These are phyloP conservation scores for Backusella mclennaniae DNA, from an alignment of 192 early-diverging fungal genomes.

Conservation along the genomic window DNA sequence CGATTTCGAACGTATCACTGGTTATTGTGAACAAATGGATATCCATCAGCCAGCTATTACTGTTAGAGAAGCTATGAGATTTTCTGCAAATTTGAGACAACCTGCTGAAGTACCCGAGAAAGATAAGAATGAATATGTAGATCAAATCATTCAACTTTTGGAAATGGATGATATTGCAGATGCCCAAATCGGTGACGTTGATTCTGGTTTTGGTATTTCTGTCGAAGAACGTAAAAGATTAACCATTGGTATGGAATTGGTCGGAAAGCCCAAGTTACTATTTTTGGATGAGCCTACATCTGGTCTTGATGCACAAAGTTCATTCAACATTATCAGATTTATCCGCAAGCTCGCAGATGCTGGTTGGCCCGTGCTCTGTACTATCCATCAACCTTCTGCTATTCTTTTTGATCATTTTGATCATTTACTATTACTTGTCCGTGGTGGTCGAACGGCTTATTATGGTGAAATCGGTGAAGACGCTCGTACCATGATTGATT, in stretches of 20 bases:
- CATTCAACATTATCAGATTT: slow-evolving; percentile 75
- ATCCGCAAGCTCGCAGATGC: slow-evolving; percentile 62
- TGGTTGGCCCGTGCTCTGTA: slow-evolving; percentile 73
- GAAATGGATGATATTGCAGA: slow-evolving; percentile 73
- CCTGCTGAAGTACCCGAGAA: slow-evolving; percentile 57
- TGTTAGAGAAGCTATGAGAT: slow-evolving; percentile 73
- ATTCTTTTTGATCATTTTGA: slow-evolving; percentile 84
- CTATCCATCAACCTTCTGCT: slow-evolving; percentile 85
- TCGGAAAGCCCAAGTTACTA: slow-evolving; percentile 72
- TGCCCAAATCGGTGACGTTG: slow-evolving; percentile 69
- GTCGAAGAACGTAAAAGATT: slow-evolving; percentile 88
- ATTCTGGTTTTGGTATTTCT: slow-evolving; percentile 72
- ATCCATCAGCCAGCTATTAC: slow-evolving; percentile 73
- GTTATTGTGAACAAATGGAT: slow-evolving; percentile 86
- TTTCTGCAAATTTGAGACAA: slow-evolving; percentile 73
- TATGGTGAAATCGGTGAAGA: slow-evolving; percentile 79
- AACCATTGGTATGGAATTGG: slow-evolving; percentile 83
- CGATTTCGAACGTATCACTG: slow-evolving; percentile 69
- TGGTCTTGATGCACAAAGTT: slow-evolving; percentile 77
- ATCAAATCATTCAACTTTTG: slow-evolving; percentile 69
- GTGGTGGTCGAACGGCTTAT: slow-evolving; percentile 77
- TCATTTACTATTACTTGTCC: slow-evolving; percentile 73
- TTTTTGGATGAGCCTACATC: slow-evolving; percentile 92
- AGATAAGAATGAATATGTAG: slow-evolving; percentile 73
- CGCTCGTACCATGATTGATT: slow-evolving; percentile 60